These are phyloP conservation scores for Jimgerdemannia lactiflua DNA, from an alignment of 192 early-diverging fungal genomes.

Conservation along the genomic window DNA sequence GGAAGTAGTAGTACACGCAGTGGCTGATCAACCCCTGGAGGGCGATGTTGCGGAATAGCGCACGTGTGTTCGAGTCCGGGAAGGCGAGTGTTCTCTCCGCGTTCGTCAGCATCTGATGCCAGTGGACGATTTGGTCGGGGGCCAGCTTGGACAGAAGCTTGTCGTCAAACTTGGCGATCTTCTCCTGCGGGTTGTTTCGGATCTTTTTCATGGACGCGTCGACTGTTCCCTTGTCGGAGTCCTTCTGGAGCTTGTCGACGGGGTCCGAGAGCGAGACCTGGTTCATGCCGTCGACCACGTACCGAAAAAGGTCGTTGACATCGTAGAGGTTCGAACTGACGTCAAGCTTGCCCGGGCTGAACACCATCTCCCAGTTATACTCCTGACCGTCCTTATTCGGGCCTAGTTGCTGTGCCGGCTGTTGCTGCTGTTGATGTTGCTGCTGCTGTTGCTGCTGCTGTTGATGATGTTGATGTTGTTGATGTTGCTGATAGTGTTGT, in stretches of 20 bases:
- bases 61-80: neutral
- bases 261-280: neutral
- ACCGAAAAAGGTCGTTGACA: neutral
- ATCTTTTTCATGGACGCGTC: neutral
- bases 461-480: neutral
- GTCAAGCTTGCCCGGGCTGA: neutral
- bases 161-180: neutral
- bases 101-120: neutral
- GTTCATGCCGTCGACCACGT: neutral
- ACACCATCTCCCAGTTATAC: neutral
- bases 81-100: neutral
- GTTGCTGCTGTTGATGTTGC: no score
- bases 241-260: no score
- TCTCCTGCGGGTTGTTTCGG: neutral
- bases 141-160: neutral
- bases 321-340: neutral
- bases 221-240: no score
- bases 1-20: neutral
- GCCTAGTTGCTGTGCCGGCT: neutral
- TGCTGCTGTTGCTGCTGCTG: neutral
- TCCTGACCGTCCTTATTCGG: neutral
- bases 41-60: neutral
- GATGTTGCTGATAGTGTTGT: neutral
- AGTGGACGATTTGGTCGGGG: neutral
- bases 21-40: neutral